Evolutionary conservation across 1,284 basidiomycete genomes (phyloP), one percentile per base, ranked within the genome.

Genomic region (Cryptococcus sp.): DNA sequence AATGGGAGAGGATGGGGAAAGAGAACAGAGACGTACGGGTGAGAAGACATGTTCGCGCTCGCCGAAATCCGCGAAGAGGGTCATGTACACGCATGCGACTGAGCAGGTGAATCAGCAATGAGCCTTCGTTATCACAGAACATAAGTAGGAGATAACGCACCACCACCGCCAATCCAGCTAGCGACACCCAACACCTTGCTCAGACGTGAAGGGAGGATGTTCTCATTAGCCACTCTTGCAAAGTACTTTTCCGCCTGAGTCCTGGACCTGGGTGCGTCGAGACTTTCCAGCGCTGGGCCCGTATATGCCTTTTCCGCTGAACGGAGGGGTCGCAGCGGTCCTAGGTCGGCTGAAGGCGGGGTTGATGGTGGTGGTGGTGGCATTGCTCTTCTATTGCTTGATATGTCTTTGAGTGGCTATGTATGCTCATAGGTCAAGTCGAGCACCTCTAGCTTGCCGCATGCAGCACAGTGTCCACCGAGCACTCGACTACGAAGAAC

Each of bases 41-140:
- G 69, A 71, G 54, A 78, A 78, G 42, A 78, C 76, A 51, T 78
- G 76, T 58, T 78, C 76, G 49, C 62, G 62, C 11, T 64, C 50
- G 6, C 76, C 76, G 57, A 73, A 78, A 60, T 78, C 73, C 42
- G 71, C 74, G 54, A 67, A 76, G 4, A 76, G 60, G 22, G 71
- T 61, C 74, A 77, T 75, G 57, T 77, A 78, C 6, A 63, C 63
- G 39, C 66, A 64, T 8, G 70, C 71, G 49, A 68, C 76, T 77
- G 39, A 23, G 20, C 13, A 45, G 22, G 1, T 15, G 27, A 1
- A 19, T 38, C 48, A 38, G 23, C 1, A 35, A 35, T 35, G 10
- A 16, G 8, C 48, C 17, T 17, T n/a, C 19, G n/a, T n/a, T 10
- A 17, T 35, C 25, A 30, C 17, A 16, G 3, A 38, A 35, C 13